Evolutionary conservation across 2,329 filamentous ascomycete genomes (phyloP).

Genomic region (Daldinia eschscholtzii): DNA sequence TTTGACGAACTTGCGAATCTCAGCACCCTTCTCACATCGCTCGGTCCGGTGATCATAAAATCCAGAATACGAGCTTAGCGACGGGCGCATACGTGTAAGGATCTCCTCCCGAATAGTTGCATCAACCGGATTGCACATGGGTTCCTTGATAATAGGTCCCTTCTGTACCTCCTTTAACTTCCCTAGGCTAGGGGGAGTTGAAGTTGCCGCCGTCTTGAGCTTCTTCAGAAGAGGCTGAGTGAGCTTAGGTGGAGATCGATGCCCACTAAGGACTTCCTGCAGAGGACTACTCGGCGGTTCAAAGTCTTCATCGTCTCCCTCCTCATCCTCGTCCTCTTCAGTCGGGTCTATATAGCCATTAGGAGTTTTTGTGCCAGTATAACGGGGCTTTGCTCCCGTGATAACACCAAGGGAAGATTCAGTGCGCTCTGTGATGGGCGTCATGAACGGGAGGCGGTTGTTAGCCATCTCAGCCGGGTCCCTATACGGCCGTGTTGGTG

Average conservation of each 20-base stretch:
- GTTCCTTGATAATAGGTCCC: slow-evolving; percentile 82
- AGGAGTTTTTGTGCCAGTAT: slow-evolving; percentile 80
- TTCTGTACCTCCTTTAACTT: slow-evolving; percentile 62
- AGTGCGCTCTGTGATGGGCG: slow-evolving; percentile 94
- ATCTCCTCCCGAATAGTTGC: slow-evolving; percentile 80
- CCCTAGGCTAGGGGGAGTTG: slow-evolving; percentile 49
- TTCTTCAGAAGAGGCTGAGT: slow-evolving; percentile 64
- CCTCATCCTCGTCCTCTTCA: slow-evolving; percentile 52
- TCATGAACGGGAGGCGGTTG: slow-evolving; percentile 97
- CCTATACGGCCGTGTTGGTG: slow-evolving; percentile 82
- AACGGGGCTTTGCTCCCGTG: slow-evolving; percentile 69
- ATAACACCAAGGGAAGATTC: slow-evolving; percentile 84
- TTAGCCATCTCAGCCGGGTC: slow-evolving; percentile 85
- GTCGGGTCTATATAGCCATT: slow-evolving; percentile 63
- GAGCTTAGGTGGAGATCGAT: slow-evolving; percentile 61
- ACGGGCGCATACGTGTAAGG: slow-evolving; percentile 77
- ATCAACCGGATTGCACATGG: slow-evolving; percentile 90
- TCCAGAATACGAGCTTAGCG: slow-evolving; percentile 79
- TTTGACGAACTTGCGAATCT: slow-evolving; percentile 87
- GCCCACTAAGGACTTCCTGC: slow-evolving; percentile 70
- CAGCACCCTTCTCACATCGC: slow-evolving; percentile 74
- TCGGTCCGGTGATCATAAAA: slow-evolving; percentile 80
- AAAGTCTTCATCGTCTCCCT: slow-evolving; percentile 53
- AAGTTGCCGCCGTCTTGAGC: slow-evolving; percentile 54
- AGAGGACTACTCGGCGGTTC: slow-evolving; percentile 77